A percentile compares a stretch with the other conserved stretches of the same genome.
phyloP scores from a whole-genome alignment of 768 basidiomycete species.

The Mycena albidolilacea region DNA sequence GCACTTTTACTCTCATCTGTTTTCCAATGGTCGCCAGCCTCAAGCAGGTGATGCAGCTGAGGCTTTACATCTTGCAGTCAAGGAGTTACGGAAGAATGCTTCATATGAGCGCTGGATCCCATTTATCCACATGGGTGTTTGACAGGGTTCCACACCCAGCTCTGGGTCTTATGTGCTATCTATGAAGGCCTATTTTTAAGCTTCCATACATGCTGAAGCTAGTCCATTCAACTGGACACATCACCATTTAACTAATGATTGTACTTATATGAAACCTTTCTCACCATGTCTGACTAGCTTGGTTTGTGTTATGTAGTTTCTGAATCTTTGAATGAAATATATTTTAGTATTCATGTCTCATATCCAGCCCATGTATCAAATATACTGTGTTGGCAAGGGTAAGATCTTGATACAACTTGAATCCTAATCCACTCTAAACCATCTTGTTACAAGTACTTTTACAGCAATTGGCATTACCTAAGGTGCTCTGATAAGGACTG shows the following conservation, averaged over 20 bases:
- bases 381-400: background rate
- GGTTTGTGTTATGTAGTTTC: constrained; percentile 1
- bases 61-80: constrained; percentile 1
- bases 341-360: background rate
- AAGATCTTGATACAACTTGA: constrained; percentile 2
- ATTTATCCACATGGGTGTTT: constrained; percentile 1
- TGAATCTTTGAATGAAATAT: constrained; percentile 1
- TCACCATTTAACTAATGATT: background rate
- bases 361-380: constrained; percentile 1
- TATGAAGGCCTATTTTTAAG: constrained; percentile 2
- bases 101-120: background rate
- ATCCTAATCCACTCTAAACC: background rate
- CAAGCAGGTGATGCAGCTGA: background rate
- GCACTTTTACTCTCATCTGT: background rate
- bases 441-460: background rate
- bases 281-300: constrained; percentile 1
- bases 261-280: background rate
- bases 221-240: background rate
- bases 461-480: too few species aligned
- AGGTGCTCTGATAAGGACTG: too few species aligned
- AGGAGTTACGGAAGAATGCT: constrained; percentile 1
- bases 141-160: background rate
- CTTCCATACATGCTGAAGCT: background rate
- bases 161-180: background rate
- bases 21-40: background rate